phyloP scores from a whole-genome alignment of 2,329 filamentous ascomycete genomes.

The Neofusicoccum ribis region DNA sequence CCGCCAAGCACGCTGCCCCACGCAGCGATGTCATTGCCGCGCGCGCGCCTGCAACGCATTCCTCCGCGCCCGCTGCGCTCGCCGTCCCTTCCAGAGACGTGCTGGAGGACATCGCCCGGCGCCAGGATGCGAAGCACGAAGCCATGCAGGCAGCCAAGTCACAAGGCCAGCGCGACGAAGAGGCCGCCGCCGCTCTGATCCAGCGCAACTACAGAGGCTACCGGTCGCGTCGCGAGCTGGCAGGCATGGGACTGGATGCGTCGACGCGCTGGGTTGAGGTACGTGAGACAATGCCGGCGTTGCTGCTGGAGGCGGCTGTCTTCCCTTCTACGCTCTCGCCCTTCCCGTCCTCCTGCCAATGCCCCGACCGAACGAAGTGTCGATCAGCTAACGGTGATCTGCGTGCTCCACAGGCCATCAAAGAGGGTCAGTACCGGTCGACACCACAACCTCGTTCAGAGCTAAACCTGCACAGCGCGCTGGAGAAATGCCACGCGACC shows the following conservation, averaged over 20 bases:
- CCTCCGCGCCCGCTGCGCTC: constrained; percentile 4
- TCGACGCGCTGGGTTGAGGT: constrained; percentile 71
- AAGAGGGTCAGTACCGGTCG: constrained; percentile 43
- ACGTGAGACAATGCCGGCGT: constrained; percentile 34
- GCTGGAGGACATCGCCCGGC: constrained; percentile 8
- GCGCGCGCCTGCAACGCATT: background rate
- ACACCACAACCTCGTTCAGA: constrained; percentile 20
- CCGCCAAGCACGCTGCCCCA: background rate
- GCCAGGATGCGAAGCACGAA: constrained; percentile 17
- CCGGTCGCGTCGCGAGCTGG: constrained; percentile 67
- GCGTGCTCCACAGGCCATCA: constrained; percentile 46
- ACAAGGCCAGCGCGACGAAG: background rate
- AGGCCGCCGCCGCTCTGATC: constrained; percentile 32
- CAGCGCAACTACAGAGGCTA: constrained; percentile 75
- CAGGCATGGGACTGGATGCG: constrained; percentile 69
- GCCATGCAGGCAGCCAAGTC: background rate
- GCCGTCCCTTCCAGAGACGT: constrained; percentile 13
- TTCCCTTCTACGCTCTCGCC: constrained; percentile 21
- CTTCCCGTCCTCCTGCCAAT: background rate
- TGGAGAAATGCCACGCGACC: constrained; percentile 55
- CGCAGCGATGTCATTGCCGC: background rate
- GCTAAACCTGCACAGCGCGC: constrained; percentile 46
- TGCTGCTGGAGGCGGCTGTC: constrained; percentile 1
- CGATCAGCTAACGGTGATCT: constrained; percentile 25
- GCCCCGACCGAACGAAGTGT: background rate